Conservation (phyloP, 225 moss, liverwort and hornwort genomes). For the Thuidium tamariscinum region DNA sequence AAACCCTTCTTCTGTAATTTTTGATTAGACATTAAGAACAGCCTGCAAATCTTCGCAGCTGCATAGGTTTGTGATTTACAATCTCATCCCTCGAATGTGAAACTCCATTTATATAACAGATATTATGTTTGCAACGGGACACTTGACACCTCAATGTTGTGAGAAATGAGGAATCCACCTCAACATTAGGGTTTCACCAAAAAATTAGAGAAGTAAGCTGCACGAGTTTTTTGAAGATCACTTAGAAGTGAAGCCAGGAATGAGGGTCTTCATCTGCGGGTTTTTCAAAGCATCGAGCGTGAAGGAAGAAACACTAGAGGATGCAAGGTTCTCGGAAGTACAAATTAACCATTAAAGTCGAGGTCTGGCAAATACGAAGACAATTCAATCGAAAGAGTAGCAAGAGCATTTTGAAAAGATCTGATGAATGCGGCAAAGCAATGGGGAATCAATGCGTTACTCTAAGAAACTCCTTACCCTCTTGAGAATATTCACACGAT, state of each 20-base stretch:
- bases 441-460: background rate
- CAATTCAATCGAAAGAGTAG: background rate
- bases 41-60: background rate
- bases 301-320: background rate
- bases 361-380: background rate
- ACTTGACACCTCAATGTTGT: background rate
- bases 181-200: background rate
- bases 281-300: background rate
- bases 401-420: background rate
- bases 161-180: background rate
- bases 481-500: conserved; percentile 47
- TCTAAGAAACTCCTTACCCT: conserved; percentile 11
- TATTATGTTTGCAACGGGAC: background rate
- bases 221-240: background rate
- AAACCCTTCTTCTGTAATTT: background rate
- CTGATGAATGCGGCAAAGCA: background rate
- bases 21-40: background rate
- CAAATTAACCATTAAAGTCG: background rate
- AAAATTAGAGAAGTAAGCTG: background rate
- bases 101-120: background rate
- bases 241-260: background rate
- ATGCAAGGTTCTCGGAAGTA: background rate
- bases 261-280: background rate
- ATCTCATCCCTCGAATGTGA: background rate
- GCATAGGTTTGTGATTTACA: background rate